Base-by-base conservation (phyloP, 345 rosid genomes). In the Brassica carinata region DNA sequence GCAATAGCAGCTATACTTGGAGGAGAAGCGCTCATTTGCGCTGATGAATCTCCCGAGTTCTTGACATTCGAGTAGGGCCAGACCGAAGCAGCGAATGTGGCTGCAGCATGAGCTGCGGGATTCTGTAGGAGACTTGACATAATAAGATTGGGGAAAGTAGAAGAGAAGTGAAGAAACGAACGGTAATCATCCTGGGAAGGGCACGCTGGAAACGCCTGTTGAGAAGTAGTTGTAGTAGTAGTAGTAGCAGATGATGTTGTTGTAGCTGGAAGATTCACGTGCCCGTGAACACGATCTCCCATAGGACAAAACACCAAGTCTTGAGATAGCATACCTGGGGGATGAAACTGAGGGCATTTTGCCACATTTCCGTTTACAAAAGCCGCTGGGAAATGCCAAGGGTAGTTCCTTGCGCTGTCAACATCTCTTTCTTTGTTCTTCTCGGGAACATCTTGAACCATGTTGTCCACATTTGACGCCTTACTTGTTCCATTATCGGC, bases 71-170 rank as follows among this genome's bases (percentile, higher is more conserved):
- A 85, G 82, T 88, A 88, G 36, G 98, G 97, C 94, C 96, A 91
- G 82, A 81, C 86, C 8, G 94, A 82, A 77, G 98, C 97, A 43
- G 98, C 92, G 81, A 85, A 88, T 77, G 90, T 89, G 51, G 99
- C 97, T 57, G 97, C 94, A 69, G 94, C 91, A 84, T 93, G 93
- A 64, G 99, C 94, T 27, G 98, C 91, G 7, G 98, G 94, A 79
- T 91, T 91, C 78, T 95, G 99, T 76, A 90, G 83, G 85, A 95
- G 83, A 82, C 88, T 82, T 83, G 98, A 95, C 27, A 86, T 82
- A 72, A 93, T 26, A 34, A 89, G 96, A 87, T 89, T 91, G 19
- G 94, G 87, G 88, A 89, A 95, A 6, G 90, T 76, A 61, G 78
- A 51, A 5, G 58, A n/a, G 58, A 51, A 48, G 26, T 90, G 95